Conservation (phyloP, 1,139 yeast species). For the Debaryomyces psychrophilus region DNA sequence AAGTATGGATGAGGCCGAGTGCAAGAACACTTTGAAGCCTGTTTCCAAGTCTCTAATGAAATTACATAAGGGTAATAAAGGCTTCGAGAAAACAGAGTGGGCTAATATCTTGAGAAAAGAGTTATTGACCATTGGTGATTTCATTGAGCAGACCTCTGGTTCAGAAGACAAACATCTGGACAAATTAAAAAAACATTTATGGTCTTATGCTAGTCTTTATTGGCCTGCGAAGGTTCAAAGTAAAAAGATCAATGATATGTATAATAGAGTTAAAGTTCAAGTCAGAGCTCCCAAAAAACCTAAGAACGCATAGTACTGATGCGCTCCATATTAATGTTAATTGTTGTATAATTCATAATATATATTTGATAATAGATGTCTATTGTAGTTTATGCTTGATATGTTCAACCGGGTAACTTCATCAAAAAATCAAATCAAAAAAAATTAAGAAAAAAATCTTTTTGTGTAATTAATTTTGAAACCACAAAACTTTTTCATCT, state of each 20-base stretch:
- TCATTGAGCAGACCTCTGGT: constrained; percentile 38
- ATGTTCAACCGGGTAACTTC: constrained; percentile 10
- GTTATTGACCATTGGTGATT: constrained; percentile 77
- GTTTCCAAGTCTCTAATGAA: constrained; percentile 74
- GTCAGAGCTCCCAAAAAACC: constrained; percentile 15
- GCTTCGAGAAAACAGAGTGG: constrained; percentile 85
- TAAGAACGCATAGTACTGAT: constrained; percentile 7
- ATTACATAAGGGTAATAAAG: constrained; percentile 78
- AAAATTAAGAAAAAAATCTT: constrained; percentile 9
- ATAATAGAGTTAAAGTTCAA: constrained; percentile 56
- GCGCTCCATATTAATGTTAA: neutral
- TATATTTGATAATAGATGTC: neutral
- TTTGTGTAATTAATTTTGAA: constrained; percentile 10
- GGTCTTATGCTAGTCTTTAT: constrained; percentile 88
- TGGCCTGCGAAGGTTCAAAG: constrained; percentile 96
- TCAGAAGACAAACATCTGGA: constrained; percentile 28
- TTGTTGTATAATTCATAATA: constrained; percentile 7
- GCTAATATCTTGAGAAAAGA: constrained; percentile 74
- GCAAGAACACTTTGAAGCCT: constrained; percentile 68
- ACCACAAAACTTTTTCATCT: constrained; percentile 12
- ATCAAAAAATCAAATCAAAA: constrained; percentile 3
- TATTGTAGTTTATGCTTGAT: neutral
- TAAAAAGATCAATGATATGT: constrained; percentile 80
- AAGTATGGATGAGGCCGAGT: constrained; percentile 77
- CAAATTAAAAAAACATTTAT: constrained; percentile 66